These are phyloP conservation scores for Dictyostelium discoideum DNA, from an alignment of 78 protist genomes.

Conservation along the genomic window DNA sequence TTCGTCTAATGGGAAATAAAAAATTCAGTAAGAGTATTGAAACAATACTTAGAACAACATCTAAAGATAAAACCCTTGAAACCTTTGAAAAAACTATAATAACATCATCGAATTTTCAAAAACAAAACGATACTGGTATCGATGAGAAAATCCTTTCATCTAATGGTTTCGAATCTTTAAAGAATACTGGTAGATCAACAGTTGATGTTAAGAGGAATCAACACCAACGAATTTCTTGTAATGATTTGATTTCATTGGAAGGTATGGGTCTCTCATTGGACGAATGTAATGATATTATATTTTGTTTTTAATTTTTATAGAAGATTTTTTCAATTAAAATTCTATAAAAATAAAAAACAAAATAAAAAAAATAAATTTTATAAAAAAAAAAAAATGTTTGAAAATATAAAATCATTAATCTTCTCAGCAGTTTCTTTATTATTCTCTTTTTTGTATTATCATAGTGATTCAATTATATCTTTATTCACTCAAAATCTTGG, in stretches of 20 bases:
- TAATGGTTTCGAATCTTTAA: background rate
- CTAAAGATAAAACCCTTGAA: background rate
- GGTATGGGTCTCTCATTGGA: background rate
- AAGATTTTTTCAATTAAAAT: background rate
- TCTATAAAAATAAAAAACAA: too few relatives aligned
- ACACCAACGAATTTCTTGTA: background rate
- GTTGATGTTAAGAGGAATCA: background rate
- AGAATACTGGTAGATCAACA: background rate
- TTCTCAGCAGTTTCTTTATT: background rate
- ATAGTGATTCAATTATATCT: background rate
- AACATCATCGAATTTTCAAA: too few relatives aligned
- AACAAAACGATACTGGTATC: background rate
- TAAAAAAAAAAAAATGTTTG: background rate
- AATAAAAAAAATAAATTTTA: too few relatives aligned
- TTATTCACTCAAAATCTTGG: background rate
- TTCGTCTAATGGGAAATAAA: background rate
- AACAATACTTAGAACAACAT: background rate
- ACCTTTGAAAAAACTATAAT: background rate
- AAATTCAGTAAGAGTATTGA: background rate
- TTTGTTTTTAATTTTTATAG: too few relatives aligned
- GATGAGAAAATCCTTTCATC: background rate
- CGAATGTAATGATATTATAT: background rate
- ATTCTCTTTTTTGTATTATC: background rate
- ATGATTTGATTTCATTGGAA: background rate
- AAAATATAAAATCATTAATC: background rate